These are phyloP conservation scores for Acanthamoeba royreba DNA, from an alignment of 208 protist species.

Conservation along the genomic window DNA sequence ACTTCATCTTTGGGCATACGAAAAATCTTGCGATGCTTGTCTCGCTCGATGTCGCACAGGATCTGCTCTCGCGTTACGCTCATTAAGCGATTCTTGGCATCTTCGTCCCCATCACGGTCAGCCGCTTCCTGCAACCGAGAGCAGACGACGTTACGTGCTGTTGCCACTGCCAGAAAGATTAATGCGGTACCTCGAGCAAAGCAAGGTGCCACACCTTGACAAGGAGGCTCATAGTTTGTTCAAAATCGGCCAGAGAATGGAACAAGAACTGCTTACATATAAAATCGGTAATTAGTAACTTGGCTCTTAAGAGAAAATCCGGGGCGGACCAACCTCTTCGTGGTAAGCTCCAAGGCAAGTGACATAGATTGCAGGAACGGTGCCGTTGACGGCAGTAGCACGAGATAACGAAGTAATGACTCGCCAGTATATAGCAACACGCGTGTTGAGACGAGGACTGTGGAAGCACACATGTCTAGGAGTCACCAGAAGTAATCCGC, in stretches of 20 bases:
- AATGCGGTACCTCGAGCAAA: not conserved
- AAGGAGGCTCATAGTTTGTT: not conserved
- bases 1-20: conserved; percentile 1
- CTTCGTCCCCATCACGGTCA: not conserved
- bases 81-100: not conserved
- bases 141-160: too few species aligned
- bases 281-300: too few species aligned
- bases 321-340: not conserved
- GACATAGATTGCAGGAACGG: not conserved
- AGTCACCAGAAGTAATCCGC: not conserved
- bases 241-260: conserved; percentile 8
- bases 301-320: too few species aligned
- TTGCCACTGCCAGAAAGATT: not conserved
- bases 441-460: not conserved
- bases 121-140: conserved; percentile 17
- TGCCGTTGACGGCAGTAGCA: not conserved
- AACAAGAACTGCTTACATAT: conserved; percentile 15
- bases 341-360: conserved; percentile 8
- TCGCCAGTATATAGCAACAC: conserved; percentile 22
- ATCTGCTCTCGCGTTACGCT: not conserved
- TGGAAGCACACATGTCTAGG: conserved; percentile 32
- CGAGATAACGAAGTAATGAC: not conserved
- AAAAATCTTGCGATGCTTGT: not conserved
- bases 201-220: not conserved
- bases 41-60: conserved; percentile 9